These are phyloP conservation scores for Fusarium papillatum DNA, from an alignment of 2,329 filamentous ascomycete species.

Conservation along the genomic window DNA sequence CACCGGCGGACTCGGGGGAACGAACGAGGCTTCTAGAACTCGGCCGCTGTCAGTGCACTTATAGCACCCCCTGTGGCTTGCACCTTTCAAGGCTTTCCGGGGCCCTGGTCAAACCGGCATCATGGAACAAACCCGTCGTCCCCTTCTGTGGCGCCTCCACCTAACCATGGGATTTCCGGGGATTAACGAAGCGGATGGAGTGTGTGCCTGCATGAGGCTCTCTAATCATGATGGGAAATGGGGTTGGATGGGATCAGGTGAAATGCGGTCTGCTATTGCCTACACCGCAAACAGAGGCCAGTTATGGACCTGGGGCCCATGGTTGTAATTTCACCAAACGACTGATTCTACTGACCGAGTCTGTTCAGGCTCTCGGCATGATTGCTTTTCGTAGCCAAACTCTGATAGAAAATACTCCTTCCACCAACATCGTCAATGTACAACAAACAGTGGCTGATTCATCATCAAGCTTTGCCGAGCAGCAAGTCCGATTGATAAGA, in stretches of 20 bases:
- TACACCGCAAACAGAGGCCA: background rate
- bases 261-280: background rate
- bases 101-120: background rate
- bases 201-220: background rate
- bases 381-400: background rate
- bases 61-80: slow-evolving; percentile 9
- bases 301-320: background rate
- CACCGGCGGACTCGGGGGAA: slow-evolving; percentile 22
- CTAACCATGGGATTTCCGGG: background rate
- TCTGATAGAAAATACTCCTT: background rate
- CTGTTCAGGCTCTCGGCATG: background rate
- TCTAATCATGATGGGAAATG: background rate
- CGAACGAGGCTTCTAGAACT: slow-evolving; percentile 34
- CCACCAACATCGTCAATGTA: background rate
- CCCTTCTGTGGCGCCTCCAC: slow-evolving; percentile 10
- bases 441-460: slow-evolving; percentile 15
- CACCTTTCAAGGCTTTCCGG: background rate
- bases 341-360: background rate
- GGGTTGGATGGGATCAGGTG: background rate
- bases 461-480: slow-evolving; percentile 7
- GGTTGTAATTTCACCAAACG: background rate
- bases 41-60: slow-evolving; percentile 27
- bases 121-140: background rate
- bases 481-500: slow-evolving; percentile 40
- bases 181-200: background rate